Conservation (phyloP, 1,284 basidiomycete genomes). For the Ceratobasidium sp. region DNA sequence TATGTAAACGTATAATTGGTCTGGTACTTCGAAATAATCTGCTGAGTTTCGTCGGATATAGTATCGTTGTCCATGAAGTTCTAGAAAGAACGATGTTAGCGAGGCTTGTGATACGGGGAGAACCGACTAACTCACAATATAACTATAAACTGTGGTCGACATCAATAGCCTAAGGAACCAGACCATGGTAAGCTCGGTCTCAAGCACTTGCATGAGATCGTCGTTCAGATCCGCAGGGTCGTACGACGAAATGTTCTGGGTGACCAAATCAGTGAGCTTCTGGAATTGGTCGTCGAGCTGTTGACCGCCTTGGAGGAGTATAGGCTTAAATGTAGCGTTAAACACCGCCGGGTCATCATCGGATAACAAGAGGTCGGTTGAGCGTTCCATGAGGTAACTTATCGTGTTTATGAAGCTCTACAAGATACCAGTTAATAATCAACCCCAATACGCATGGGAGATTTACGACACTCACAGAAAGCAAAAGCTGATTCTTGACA, state of each 20-base stretch:
- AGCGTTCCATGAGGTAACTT: background rate
- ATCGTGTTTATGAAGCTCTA: constrained; percentile 28
- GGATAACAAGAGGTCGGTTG: background rate
- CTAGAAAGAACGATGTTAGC: background rate
- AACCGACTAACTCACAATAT: constrained; percentile 3
- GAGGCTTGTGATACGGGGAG: background rate
- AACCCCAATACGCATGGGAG: too few species aligned
- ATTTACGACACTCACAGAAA: constrained; percentile 6
- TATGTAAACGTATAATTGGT: constrained; percentile 2
- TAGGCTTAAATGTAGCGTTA: background rate
- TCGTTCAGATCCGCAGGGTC: background rate
- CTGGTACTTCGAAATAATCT: background rate
- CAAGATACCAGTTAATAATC: background rate
- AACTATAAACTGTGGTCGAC: background rate
- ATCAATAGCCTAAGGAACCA: constrained; percentile 25
- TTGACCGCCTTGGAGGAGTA: constrained; percentile 4
- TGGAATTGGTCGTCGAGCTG: background rate
- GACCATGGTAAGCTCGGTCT: background rate
- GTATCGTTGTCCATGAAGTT: constrained; percentile 31
- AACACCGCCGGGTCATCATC: background rate
- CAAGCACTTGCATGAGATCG: background rate
- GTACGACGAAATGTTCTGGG: background rate
- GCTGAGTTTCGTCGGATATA: constrained; percentile 2
- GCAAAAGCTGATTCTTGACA: constrained; percentile 40
- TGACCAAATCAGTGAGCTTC: background rate